Conservation (phyloP, 139 green algal genomes). For the Picochlorum sp. region DNA sequence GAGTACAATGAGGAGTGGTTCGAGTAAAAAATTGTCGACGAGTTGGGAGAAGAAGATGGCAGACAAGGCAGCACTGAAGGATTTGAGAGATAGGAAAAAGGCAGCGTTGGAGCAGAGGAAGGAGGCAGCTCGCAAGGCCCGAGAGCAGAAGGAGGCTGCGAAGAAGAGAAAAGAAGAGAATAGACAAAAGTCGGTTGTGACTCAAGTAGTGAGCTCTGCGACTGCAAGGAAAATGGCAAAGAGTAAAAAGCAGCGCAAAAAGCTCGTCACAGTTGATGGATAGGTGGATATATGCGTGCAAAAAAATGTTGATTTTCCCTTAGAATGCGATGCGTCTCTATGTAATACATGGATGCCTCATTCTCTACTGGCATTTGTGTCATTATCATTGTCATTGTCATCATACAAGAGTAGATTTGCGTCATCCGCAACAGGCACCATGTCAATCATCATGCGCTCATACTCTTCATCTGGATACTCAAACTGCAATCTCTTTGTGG, state of each 20-base stretch:
- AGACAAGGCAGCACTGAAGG: constrained; percentile 28
- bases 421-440: constrained; percentile 8
- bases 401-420: constrained; percentile 13
- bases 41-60: constrained; percentile 59
- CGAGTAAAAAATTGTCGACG: constrained; percentile 24
- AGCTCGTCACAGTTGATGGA: constrained; percentile 28
- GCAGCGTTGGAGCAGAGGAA: constrained; percentile 27
- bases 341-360: not conserved
- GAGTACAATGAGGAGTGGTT: constrained; percentile 8
- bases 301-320: too few relatives aligned
- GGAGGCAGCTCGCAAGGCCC: constrained; percentile 13
- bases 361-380: not conserved
- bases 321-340: not conserved
- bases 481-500: constrained; percentile 18
- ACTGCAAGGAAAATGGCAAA: constrained; percentile 58
- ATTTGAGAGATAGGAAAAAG: constrained; percentile 28
- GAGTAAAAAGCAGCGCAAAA: constrained; percentile 49
- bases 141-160: constrained; percentile 27
- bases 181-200: constrained; percentile 21
- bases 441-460: not conserved
- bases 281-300: not conserved
- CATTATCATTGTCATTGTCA: not conserved
- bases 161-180: constrained; percentile 43
- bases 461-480: constrained; percentile 18
- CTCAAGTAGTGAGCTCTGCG: constrained; percentile 22